Conservation (phyloP, 1,139 yeast species). For the Suhomyces maxii region DNA sequence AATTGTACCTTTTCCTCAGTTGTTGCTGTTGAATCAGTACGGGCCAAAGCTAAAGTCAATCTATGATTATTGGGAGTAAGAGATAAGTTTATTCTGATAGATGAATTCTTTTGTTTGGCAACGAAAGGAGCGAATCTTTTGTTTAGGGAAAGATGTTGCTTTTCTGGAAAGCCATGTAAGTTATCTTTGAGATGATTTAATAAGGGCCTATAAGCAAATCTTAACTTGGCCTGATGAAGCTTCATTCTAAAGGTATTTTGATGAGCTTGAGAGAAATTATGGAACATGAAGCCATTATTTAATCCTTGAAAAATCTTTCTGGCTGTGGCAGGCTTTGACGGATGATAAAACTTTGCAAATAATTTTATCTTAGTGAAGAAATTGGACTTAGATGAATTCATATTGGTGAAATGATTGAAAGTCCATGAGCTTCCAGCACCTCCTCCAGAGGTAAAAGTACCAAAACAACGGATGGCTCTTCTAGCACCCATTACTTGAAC, state of each 20-base stretch:
- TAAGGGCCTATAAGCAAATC: constrained; percentile 22
- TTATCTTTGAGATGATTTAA: constrained; percentile 14
- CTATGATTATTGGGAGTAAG: constrained; percentile 39
- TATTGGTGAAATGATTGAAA: constrained; percentile 13
- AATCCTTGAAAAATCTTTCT: constrained; percentile 14
- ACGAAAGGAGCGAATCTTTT: constrained; percentile 5
- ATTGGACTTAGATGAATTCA: constrained; percentile 8
- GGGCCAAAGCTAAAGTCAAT: constrained; percentile 38
- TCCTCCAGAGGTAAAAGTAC: constrained; percentile 10
- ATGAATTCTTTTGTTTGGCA: constrained; percentile 5
- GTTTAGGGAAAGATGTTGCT: not conserved
- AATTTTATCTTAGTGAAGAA: constrained; percentile 13
- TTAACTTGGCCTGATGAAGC: constrained; percentile 21
- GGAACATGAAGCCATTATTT: constrained; percentile 22
- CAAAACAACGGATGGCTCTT: constrained; percentile 8
- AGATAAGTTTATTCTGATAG: constrained; percentile 22
- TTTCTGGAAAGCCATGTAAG: not conserved
- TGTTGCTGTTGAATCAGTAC: constrained; percentile 29
- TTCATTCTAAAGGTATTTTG: constrained; percentile 23
- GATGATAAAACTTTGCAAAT: constrained; percentile 16
- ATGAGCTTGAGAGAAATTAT: constrained; percentile 27
- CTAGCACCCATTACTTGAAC: not conserved
- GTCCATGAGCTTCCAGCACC: constrained; percentile 8
- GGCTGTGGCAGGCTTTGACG: constrained; percentile 6
- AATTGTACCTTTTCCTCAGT: constrained; percentile 18